Percentiles rank a stretch among this genome's conserved stretches.
Evolutionary conservation across 495 filamentous ascomycete genomes (phyloP).

Genomic region (Podospora pseudocomata): DNA sequence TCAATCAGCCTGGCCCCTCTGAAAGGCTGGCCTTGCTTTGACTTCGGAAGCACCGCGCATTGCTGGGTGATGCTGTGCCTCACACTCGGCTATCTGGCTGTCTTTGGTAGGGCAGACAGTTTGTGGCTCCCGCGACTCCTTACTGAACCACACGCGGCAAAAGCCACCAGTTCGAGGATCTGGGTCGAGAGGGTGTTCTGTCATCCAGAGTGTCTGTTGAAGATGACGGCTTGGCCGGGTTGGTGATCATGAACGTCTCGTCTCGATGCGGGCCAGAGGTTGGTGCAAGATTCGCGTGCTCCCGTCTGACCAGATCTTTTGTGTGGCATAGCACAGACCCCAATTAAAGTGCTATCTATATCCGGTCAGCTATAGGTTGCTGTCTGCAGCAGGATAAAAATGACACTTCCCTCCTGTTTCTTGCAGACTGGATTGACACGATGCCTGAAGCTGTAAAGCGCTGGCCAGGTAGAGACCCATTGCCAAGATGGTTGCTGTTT

Average conservation of each 20-base stretch:
- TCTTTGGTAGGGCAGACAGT: background rate
- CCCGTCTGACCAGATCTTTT: slow-evolving; percentile 4
- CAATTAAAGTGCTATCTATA: slow-evolving; percentile 4
- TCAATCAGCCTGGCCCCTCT: background rate
- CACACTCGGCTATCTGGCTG: background rate
- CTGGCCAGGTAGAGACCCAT: background rate
- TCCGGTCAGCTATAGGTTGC: background rate
- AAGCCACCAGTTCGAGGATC: background rate
- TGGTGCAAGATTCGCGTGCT: background rate
- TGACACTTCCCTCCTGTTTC: background rate
- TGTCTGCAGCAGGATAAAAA: background rate
- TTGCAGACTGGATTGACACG: background rate
- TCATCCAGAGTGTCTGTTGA: background rate
- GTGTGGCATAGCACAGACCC: background rate
- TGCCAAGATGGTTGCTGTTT: too few relatives aligned
- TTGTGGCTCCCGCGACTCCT: background rate
- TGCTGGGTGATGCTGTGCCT: background rate
- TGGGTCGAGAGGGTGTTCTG: background rate
- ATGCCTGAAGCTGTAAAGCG: background rate
- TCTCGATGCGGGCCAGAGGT: background rate
- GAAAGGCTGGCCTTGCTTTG: background rate
- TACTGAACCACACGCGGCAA: background rate
- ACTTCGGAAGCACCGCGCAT: background rate
- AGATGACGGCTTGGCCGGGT: too few relatives aligned
- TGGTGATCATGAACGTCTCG: background rate